Evolutionary conservation across 352 stramenopile species (phyloP).

Genomic region (Phytopythium sindhum): DNA sequence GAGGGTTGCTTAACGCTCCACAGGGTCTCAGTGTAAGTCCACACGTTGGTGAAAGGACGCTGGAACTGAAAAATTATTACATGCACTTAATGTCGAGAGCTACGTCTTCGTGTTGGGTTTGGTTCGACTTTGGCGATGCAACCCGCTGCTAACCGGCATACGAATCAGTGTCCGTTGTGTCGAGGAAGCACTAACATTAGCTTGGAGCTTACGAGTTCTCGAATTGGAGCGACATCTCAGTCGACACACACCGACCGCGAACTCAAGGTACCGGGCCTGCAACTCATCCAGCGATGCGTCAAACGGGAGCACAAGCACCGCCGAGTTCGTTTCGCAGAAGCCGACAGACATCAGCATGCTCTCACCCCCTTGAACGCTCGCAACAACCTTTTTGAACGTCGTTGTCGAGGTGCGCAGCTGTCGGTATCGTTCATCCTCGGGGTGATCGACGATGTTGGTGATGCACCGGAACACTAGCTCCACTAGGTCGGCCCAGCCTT

Average conservation of each 20-base stretch:
- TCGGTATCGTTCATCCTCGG: constrained; percentile 40
- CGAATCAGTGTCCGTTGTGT: too few relatives aligned
- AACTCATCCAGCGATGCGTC: constrained; percentile 23
- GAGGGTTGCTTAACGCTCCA: too few relatives aligned
- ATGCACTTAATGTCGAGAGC: too few relatives aligned
- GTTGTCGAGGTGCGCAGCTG: constrained; percentile 46
- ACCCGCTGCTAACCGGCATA: too few relatives aligned
- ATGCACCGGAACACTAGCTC: constrained; percentile 48
- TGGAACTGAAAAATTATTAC: too few relatives aligned
- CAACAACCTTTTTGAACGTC: constrained; percentile 42
- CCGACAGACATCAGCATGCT: constrained; percentile 43
- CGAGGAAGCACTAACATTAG: too few relatives aligned
- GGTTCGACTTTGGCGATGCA: too few relatives aligned
- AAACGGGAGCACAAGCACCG: constrained; percentile 29
- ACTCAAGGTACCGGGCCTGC: constrained; percentile 37
- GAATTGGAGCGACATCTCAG: background rate
- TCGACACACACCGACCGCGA: constrained; percentile 26
- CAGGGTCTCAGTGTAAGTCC: too few relatives aligned
- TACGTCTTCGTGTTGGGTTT: too few relatives aligned
- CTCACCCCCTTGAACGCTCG: constrained; percentile 27
- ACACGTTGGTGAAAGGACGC: too few relatives aligned
- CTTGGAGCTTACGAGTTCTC: background rate
- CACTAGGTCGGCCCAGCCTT: constrained; percentile 33
- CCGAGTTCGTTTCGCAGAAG: constrained; percentile 47
- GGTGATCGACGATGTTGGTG: constrained; percentile 46